Base-by-base conservation (phyloP, 1,284 basidiomycete genomes). In the Cryptococcus floricola region DNA sequence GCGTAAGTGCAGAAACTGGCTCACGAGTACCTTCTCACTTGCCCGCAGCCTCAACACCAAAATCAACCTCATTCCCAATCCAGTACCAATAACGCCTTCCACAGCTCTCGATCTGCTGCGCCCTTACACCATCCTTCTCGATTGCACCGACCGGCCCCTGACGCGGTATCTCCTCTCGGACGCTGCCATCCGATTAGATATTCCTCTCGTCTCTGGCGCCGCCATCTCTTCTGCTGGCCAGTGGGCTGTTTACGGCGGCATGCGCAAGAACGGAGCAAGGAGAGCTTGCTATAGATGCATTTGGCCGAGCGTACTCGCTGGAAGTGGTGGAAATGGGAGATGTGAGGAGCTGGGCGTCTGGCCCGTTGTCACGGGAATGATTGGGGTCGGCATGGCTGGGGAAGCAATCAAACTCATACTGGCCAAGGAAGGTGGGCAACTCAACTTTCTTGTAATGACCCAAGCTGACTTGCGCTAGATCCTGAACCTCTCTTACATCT, bases 111-210 rank as follows among this genome's bases (percentile, higher is more conserved):
- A 73, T 4, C 75, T 89, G n/a, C 78, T 95, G 6, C 63, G 72
- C 5, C 70, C 79, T 2, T 88, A 88, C 68, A 85, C 90, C 69
- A 76, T 97, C 43, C 82, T 98, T 48, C 80, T 98, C 14, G 96
- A 98, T 78, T 98, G 95, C 78, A 97, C 92, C 2, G 95, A 98
- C 77, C 95, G 96, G 61, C 86, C 88, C 2, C 84, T 87, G 4
- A 94, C 91, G 0, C 87, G 96, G 4, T 98, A 98, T 75, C 83
- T 98, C 7, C 82, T 98, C 56, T 93, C 90, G n/a, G 95, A 98
- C 72, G 84, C 85, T 0, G 85, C 88, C n/a, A 89, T 91, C 43
- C 77, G 79, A 0, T 81, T 91, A 3, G 76, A 78, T 5, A 86
- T 86, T 48, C 88, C 91, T 4, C 85, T 98, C 31, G 87, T 98